Evolutionary conservation across 2,329 filamentous ascomycete genomes (phyloP).

Genomic region (Fusarium equiseti): DNA sequence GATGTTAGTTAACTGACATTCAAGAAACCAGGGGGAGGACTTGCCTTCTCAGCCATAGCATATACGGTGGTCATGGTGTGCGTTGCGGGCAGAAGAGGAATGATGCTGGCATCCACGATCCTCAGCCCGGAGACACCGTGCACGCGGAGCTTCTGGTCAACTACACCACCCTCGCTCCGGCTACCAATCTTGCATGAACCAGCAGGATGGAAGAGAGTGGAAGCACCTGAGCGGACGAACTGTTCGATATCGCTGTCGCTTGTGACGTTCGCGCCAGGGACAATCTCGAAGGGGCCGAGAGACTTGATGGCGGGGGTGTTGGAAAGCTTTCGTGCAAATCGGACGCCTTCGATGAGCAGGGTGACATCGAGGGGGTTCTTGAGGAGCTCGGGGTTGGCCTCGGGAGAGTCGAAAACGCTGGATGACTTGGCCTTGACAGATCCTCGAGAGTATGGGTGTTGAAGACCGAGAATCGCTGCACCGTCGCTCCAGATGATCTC

Average conservation of each 20-base stretch:
- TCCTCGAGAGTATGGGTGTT: constrained; percentile 43
- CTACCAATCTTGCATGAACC: constrained; percentile 54
- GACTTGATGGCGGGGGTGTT: constrained; percentile 11
- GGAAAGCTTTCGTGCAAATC: constrained; percentile 25
- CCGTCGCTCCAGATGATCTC: constrained; percentile 41
- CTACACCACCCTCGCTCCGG: constrained; percentile 55
- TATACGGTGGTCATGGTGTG: constrained; percentile 48
- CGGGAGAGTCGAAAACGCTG: constrained; percentile 31
- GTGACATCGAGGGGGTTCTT: constrained; percentile 36
- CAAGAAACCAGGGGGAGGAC: fast-evolving
- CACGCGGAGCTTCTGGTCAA: constrained; percentile 43
- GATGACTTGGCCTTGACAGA: constrained; percentile 34
- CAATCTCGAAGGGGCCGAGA: constrained; percentile 23
- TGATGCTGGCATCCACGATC: constrained; percentile 55
- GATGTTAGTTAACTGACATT: not conserved
- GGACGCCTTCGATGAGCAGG: constrained; percentile 23
- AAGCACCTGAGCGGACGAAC: constrained; percentile 26
- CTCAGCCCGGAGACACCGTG: constrained; percentile 41
- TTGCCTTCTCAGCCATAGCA: constrained; percentile 48
- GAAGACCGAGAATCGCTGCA: constrained; percentile 25
- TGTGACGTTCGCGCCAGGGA: constrained; percentile 20
- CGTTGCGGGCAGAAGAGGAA: constrained; percentile 43
- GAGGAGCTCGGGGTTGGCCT: constrained; percentile 35
- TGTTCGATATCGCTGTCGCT: constrained; percentile 31
- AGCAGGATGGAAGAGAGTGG: constrained; percentile 38